A percentile compares a stretch with the other conserved stretches of the same genome.
phyloP scores from a whole-genome alignment of 2,329 filamentous ascomycete species.

The Diaporthe humulicola region DNA sequence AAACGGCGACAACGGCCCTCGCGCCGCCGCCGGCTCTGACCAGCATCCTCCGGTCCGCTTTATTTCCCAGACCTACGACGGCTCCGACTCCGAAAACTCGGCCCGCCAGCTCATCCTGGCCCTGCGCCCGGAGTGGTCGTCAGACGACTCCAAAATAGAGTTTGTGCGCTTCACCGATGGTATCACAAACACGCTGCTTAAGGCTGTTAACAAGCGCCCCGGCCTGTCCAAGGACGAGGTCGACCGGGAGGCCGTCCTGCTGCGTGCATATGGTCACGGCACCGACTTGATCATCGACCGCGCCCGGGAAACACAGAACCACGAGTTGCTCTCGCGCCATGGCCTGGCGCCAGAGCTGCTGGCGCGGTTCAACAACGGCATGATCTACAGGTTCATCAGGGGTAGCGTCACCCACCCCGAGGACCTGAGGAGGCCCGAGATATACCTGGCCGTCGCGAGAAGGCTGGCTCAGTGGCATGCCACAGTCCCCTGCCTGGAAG shows the following conservation, averaged over 20 bases:
- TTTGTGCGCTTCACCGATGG: constrained; percentile 96
- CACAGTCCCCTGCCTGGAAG: constrained; percentile 68
- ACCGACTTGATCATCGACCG: constrained; percentile 97
- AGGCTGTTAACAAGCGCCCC: constrained; percentile 76
- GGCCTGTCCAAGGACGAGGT: constrained; percentile 82
- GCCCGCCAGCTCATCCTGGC: constrained; percentile 84
- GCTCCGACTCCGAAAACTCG: constrained; percentile 79
- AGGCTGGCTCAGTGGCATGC: constrained; percentile 96
- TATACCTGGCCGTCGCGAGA: constrained; percentile 87
- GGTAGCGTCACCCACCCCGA: constrained; percentile 84
- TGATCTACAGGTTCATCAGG: constrained; percentile 92
- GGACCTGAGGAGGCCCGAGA: constrained; percentile 80
- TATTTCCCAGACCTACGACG: constrained; percentile 85
- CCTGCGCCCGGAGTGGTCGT: constrained; percentile 85
- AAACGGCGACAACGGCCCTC: constrained; percentile 42
- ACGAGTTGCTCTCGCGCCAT: constrained; percentile 87
- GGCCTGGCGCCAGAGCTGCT: constrained; percentile 88
- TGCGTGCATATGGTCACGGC: constrained; percentile 94
- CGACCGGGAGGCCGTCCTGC: constrained; percentile 86
- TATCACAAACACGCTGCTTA: constrained; percentile 94
- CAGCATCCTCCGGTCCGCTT: constrained; percentile 59
- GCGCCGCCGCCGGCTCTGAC: constrained; percentile 56
- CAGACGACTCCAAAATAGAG: constrained; percentile 73
- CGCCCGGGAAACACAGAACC: constrained; percentile 83
- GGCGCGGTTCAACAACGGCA: constrained; percentile 94